Conservation (phyloP, 352 stramenopile species). For the Globisporangium lucens region DNA sequence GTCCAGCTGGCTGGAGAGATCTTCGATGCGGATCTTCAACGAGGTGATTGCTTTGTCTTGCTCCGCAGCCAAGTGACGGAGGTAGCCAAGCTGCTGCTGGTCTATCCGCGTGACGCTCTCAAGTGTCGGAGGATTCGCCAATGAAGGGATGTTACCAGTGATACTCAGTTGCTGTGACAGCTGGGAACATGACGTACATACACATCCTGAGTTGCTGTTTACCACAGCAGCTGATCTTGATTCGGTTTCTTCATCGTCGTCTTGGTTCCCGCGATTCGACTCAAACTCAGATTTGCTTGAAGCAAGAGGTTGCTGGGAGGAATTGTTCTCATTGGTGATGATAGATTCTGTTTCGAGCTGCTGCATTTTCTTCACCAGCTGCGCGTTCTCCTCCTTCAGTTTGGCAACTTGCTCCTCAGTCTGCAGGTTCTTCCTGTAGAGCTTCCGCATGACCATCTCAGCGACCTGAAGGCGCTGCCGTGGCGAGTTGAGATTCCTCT, state of each 20-base stretch:
- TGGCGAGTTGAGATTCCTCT: conserved; percentile 33
- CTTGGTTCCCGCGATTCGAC: neutral
- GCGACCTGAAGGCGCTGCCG: conserved; percentile 44
- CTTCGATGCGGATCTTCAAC: conserved; percentile 43
- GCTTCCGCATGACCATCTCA: conserved; percentile 60
- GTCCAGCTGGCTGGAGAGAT: conserved; percentile 27
- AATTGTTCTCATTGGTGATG: neutral
- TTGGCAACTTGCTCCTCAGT: conserved; percentile 30
- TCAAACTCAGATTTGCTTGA: neutral
- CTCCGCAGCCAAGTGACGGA: conserved; percentile 43
- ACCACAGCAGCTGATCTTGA: neutral
- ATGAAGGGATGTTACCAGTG: neutral
- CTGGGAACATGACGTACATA: conserved; percentile 1
- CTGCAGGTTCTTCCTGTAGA: conserved; percentile 51
- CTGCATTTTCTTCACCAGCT: conserved; percentile 18
- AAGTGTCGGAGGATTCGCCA: conserved; percentile 20
- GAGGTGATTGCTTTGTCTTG: conserved; percentile 47
- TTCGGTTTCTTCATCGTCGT: conserved; percentile 1
- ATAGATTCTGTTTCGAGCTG: conserved; percentile 11
- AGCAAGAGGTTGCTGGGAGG: neutral
- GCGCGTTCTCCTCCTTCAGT: conserved; percentile 26
- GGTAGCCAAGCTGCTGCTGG: conserved; percentile 41
- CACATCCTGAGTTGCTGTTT: neutral
- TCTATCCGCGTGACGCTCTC: conserved; percentile 34
- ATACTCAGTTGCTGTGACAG: neutral